Evolutionary conservation across 768 basidiomycete genomes (phyloP), one percentile per base, ranked within the genome.

Genomic region (Mycena metata): DNA sequence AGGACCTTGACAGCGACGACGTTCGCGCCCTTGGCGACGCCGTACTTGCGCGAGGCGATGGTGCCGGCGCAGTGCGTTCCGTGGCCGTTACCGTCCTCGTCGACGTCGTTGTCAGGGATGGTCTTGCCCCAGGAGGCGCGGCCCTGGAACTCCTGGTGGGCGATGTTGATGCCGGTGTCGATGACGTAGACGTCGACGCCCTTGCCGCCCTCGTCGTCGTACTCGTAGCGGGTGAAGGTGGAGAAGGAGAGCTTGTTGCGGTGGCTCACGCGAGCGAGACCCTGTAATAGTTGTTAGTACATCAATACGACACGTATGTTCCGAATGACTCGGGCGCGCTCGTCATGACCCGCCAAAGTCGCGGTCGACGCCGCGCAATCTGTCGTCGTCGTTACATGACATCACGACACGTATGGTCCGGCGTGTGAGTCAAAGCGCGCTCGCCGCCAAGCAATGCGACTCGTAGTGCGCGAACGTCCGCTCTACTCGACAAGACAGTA

Each of bases 41-140:
- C 98, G 75, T 95, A 99, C 80, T 91, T 93, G 75, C 83, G 82
- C 6, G 94, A 96, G n/a, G 91, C 98, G 72, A 99, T 96, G 35
- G 96, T 99, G 60, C 96, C 96, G 51, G 96, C 96, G 73, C 95
- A 96, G 79, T 96, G 96, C 36, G 93, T 88, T 45, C 97, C 98
- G 76, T 99, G 98, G 69, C 98, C 98, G 79, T 99, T 98, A 64
- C 90, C 94, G 74, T 99, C 98, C 70, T 88, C 87, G 73, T 99
- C 97, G 5, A 85, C 86, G 71, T 97, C 96, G 74, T 92, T 89
- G 74, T 75, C 56, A 10, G 97, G 96, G 69, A 99, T 86, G 21
- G 98, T 99, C 85, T 90, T 92, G 51, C 97, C 98, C 98, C 98
- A 99, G 15, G 74, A 80, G 1, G 96, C 96, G 66, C 96, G 94